Evolutionary conservation across 2,329 filamentous ascomycete genomes (phyloP).

Genomic region (Talaromyces funiculosus): DNA sequence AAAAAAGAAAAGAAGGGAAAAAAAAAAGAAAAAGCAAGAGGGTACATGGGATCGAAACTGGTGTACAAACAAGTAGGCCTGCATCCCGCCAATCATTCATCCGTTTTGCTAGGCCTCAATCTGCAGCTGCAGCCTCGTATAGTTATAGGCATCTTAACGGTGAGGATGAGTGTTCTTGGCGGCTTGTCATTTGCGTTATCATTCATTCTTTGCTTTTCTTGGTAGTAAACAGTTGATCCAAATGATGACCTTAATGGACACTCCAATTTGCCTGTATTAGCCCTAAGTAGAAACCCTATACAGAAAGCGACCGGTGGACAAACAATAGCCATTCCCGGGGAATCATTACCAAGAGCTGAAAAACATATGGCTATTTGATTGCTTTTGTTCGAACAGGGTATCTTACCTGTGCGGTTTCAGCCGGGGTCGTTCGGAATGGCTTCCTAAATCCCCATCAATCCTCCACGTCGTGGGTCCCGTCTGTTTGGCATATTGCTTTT

Average conservation of each 20-base stretch:
- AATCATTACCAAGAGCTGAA: neutral
- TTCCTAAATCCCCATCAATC: neutral
- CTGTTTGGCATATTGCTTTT: conserved; percentile 9
- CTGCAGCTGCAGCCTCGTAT: conserved; percentile 10
- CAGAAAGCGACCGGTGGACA: neutral
- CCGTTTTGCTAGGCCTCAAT: neutral
- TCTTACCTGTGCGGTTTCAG: neutral
- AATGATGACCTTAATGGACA: neutral
- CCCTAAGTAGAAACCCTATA: neutral
- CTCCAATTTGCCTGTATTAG: neutral
- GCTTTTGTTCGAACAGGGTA: neutral
- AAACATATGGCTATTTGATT: neutral
- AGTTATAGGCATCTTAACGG: conserved; percentile 4
- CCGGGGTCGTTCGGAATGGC: neutral
- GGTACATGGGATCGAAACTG: neutral
- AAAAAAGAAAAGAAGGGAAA: neutral
- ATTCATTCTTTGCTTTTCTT: neutral
- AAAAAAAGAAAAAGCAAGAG: neutral
- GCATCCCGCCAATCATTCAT: conserved; percentile 6
- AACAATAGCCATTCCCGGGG: neutral
- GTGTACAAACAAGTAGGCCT: neutral
- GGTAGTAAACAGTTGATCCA: neutral
- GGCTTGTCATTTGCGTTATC: neutral
- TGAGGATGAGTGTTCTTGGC: neutral
- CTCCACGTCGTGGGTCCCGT: neutral